phyloP scores from a whole-genome alignment of 1,284 basidiomycete species.

The Cutaneotrichosporon cutaneum region DNA sequence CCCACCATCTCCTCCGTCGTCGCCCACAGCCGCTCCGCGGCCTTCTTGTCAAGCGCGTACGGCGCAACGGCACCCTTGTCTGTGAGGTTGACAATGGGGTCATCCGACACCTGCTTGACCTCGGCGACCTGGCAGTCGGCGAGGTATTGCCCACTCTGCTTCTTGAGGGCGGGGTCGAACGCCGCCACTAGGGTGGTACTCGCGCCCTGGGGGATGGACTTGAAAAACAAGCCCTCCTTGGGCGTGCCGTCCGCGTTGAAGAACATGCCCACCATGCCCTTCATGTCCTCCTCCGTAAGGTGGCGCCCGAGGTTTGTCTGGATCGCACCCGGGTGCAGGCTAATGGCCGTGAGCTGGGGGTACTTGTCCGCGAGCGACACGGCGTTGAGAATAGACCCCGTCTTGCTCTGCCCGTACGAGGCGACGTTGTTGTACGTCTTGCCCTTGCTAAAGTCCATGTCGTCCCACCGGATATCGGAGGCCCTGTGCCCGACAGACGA shows the following conservation, averaged over 20 bases:
- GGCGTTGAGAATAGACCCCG: constrained; percentile 21
- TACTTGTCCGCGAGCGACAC: constrained; percentile 17
- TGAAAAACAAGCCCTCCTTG: constrained; percentile 1
- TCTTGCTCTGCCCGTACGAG: constrained; percentile 29
- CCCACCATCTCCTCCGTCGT: constrained; percentile 8
- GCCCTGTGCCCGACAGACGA: constrained; percentile 14
- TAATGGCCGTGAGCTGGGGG: constrained; percentile 19
- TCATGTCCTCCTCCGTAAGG: constrained; percentile 11
- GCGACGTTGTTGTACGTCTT: constrained; percentile 15
- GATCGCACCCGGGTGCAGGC: constrained; percentile 18
- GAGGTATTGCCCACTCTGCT: constrained; percentile 15
- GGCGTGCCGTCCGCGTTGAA: constrained; percentile 16
- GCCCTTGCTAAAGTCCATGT: constrained; percentile 17
- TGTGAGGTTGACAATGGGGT: not conserved
- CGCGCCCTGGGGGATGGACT: constrained; percentile 18
- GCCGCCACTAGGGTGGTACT: constrained; percentile 18
- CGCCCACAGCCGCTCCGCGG: constrained; percentile 10
- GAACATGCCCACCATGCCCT: not conserved
- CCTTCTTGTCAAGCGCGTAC: constrained; percentile 8
- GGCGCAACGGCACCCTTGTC: not conserved
- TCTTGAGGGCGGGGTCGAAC: constrained; percentile 12
- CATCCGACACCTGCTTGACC: not conserved
- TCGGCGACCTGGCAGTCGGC: constrained; percentile 12
- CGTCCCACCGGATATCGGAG: constrained; percentile 22
- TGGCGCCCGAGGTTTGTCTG: constrained; percentile 14